Evolutionary conservation across 192 early-diverging fungal species (phyloP).

Genomic region (Backusella macrospora): DNA sequence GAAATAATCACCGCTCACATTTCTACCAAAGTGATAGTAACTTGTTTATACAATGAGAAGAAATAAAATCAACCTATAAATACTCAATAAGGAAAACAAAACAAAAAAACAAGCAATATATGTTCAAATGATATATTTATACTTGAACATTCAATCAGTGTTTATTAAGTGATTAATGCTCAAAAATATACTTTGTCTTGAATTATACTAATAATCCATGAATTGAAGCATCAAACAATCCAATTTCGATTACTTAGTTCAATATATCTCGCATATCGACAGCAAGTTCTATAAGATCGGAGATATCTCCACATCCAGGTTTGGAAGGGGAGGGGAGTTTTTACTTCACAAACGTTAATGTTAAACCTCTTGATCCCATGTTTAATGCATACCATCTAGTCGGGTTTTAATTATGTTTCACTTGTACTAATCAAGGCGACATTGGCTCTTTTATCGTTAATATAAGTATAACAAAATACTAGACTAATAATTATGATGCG

Average conservation of each 20-base stretch:
- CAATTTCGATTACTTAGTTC: not conserved
- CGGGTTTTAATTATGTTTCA: not conserved
- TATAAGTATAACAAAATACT: not conserved
- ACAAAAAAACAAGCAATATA: no score
- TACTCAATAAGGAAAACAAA: no score
- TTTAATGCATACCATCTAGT: not conserved
- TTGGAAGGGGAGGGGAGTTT: not conserved
- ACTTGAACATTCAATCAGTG: no score
- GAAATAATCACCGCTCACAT: no score
- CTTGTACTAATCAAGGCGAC: not conserved
- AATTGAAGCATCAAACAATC: not conserved
- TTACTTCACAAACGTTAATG: not conserved
- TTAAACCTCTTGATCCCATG: not conserved
- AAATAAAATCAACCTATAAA: no score
- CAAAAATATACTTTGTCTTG: no score
- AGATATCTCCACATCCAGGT: not conserved
- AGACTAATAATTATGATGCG: not conserved
- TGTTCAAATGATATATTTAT: no score
- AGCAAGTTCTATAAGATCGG: not conserved
- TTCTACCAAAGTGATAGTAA: no score
- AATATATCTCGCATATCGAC: not conserved
- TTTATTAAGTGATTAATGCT: no score
- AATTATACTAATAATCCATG: not conserved
- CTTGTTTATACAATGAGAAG: no score
- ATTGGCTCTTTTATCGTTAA: not conserved